Evolutionary conservation across 768 basidiomycete species (phyloP), one percentile per base, ranked within the genome.

Genomic region (Udeniomyces megalosporus): DNA sequence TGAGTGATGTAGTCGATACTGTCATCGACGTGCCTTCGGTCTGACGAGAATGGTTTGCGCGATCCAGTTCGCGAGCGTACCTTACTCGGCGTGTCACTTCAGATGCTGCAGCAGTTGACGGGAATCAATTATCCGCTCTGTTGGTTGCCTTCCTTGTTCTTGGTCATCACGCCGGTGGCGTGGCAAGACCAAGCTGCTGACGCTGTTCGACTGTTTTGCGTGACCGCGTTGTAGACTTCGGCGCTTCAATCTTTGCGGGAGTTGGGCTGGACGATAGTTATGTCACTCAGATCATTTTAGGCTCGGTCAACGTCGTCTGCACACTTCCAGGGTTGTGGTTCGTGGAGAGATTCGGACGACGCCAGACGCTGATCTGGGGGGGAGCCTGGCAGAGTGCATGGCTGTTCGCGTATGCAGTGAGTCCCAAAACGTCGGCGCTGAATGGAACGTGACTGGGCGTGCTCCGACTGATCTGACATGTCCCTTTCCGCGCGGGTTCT

Each of bases 261-360:
- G 84, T 86, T 26, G 85, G 85, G 28, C 79, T 85, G 66, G 53
- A 71, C 8, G 83, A 86, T 71, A 80, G 11, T 1, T 63, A 58
- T 68, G 74, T 85, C 52, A 82, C 81, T 1, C 85, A 88, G 67
- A 83, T 86, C 66, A 86, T 88, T 67, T 75, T 86, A 46, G 84
- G 85, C 44, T 48, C 35, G 35, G 62, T 63, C 20, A 58, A 51
- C 35, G 26, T 35, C 12, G 48, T 67, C 42, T 61, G 14, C 29
- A 64, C 64, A 6, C 67, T 70, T 61, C 79, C 81, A 35, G 85
- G 85, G 1, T 71, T 88, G 67, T 86, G 82, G 71, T 75, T 85
- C 58, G 82, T 86, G 80, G 82, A 86, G 71, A 76, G 76, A 78
- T 85, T 80, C 70, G 84, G 84, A 14, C 79, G 84, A 51, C 76